Evolutionary conservation across 305 asterid genomes (phyloP), one percentile per base, ranked within the genome.

Genomic region (Coffea humblotiana): DNA sequence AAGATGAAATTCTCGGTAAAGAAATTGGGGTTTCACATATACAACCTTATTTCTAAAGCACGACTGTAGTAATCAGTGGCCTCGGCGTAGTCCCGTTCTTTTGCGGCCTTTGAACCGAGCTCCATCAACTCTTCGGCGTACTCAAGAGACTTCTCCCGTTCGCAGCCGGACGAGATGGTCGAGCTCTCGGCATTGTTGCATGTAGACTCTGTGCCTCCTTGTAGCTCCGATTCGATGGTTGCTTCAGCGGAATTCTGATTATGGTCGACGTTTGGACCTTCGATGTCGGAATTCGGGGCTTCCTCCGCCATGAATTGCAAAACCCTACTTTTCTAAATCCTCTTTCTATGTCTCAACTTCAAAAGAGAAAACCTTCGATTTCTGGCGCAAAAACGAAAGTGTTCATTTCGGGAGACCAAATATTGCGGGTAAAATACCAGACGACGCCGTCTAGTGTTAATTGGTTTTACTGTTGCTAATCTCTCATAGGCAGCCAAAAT

Each of bases 1-100:
- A 43, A 25, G n/a, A 37, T 37, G 72, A 45, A 74, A 58, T 8
- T 40, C 23, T 43, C 32, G 27, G 5, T 45, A 29, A n/a, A 54
- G 29, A 0, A 77, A 32, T 63, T 14, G 7, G 7, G 27, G 2
- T 29, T 60, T 71, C 48, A 19, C 32, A 74, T 14, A 71, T 48
- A 64, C 58, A 76, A 95, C 99, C 91, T 89, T 78, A 94, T 92
- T 88, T 92, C 99, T 51, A 95, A 92, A 87, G 97, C 97, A 84
- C 99, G 98, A 87, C 98, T 94, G 75, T 83, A 95, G 89, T 91
- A 92, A 60, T 95, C 99, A 52, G 94, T 86, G 58, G 99, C 97
- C 76, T 92, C 96, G 16, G 84, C 81, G 60, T 89, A 92, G 84
- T 95, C 97, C 11, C 82, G 80, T 65, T 89, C 97, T 80, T 91